phyloP scores from a whole-genome alignment of 345 rosid species.

The Euphorbia tirucalli region DNA sequence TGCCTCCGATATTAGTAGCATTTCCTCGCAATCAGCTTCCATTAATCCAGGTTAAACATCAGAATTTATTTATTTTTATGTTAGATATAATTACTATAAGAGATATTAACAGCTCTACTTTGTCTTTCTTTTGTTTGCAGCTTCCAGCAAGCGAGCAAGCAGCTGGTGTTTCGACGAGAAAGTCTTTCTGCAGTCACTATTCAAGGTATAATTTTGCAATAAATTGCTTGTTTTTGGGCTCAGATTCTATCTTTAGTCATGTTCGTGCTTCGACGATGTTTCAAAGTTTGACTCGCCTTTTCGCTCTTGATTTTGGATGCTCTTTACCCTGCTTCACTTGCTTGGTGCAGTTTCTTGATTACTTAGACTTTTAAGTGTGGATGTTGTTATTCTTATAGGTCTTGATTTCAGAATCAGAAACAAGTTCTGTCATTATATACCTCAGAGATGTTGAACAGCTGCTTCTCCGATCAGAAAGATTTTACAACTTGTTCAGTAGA shows the following conservation, averaged over 20 bases:
- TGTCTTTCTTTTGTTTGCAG: constrained; percentile 32
- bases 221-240: not conserved
- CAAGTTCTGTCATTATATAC: constrained; percentile 60
- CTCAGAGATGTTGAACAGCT: constrained; percentile 78
- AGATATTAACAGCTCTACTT: constrained; percentile 12
- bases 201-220: constrained; percentile 57
- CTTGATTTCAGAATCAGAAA: constrained; percentile 62
- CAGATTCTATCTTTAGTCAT: not conserved
- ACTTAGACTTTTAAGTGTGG: too few species aligned
- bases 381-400: constrained; percentile 45
- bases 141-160: constrained; percentile 45
- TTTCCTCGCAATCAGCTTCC: constrained; percentile 40
- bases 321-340: too few species aligned
- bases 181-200: constrained; percentile 73
- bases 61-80: not conserved
- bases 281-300: not conserved
- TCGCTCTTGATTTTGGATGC: too few species aligned
- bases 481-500: constrained; percentile 59
- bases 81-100: too few species aligned
- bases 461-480: constrained; percentile 68
- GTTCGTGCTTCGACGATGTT: not conserved
- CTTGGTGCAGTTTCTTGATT: too few species aligned
- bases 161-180: constrained; percentile 83
- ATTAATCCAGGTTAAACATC: constrained; percentile 48
- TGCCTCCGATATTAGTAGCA: constrained; percentile 60